Evolutionary conservation across 2,329 filamentous ascomycete genomes (phyloP).

Genomic region (Aspergillus thermomutatus): DNA sequence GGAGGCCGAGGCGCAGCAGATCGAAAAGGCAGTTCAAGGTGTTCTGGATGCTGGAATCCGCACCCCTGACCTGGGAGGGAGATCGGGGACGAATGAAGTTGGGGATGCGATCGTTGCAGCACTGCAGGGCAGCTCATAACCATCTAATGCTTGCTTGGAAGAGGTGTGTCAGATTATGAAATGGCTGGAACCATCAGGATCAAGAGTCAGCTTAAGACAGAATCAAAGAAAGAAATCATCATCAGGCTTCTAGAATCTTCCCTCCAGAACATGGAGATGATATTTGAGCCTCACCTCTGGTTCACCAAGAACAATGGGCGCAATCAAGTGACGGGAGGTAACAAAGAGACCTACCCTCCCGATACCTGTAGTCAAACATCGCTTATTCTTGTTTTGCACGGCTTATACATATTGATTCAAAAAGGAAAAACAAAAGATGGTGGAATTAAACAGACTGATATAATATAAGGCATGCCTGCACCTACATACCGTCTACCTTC

Average conservation of each 20-base stretch:
- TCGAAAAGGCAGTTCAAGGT: conserved; percentile 74
- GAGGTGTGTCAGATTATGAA: no score
- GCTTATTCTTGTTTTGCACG: not conserved
- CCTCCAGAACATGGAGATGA: no score
- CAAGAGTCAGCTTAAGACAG: no score
- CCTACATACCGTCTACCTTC: not conserved
- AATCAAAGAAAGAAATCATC: not conserved
- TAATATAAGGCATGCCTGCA: no score
- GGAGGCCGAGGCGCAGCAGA: conserved; percentile 67
- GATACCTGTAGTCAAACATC: not conserved
- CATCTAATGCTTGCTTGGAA: no score
- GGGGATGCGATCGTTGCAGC: conserved; percentile 73
- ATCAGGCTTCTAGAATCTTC: no score
- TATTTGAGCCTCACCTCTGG: not conserved
- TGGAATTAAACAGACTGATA: not conserved
- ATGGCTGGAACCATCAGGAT: no score
- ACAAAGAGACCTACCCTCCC: not conserved
- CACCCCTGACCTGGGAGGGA: conserved; percentile 79
- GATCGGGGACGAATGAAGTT: conserved; percentile 64
- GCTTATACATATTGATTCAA: not conserved
- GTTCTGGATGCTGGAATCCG: conserved; percentile 72
- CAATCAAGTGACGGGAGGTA: not conserved
- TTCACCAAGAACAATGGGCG: not conserved
- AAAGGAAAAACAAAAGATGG: not conserved
- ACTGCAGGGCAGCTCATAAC: conserved; percentile 41